Conservation (phyloP, 2,329 filamentous ascomycete genomes). For the Pezicula carpinea region DNA sequence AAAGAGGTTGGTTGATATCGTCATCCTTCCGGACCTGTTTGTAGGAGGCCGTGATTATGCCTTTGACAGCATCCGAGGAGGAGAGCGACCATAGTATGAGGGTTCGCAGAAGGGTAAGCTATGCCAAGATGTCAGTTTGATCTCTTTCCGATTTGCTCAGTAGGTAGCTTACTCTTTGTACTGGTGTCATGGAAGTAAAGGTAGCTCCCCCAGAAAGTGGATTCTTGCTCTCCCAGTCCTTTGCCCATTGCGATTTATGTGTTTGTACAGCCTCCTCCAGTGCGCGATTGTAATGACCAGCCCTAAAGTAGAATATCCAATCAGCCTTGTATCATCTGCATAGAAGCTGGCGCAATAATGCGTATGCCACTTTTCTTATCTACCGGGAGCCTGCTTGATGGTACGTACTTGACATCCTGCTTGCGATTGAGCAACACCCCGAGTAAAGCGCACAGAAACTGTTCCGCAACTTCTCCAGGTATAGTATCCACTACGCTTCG, state of each 20-base stretch:
- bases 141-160: background rate
- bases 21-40: conserved; percentile 79
- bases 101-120: conserved; percentile 80
- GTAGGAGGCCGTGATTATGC: conserved; percentile 81
- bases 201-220: conserved; percentile 75
- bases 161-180: conserved; percentile 63
- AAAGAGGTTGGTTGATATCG: conserved; percentile 77
- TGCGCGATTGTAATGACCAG: conserved; percentile 87
- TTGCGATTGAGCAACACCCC: conserved; percentile 91
- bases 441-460: conserved; percentile 83
- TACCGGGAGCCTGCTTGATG: background rate
- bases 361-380: background rate
- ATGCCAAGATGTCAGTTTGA: conserved; percentile 12
- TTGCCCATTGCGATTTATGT: conserved; percentile 85
- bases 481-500: conserved; percentile 71
- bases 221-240: conserved; percentile 76
- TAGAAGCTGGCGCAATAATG: background rate
- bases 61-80: conserved; percentile 78
- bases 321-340: conserved; percentile 9
- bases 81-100: conserved; percentile 85
- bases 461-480: conserved; percentile 81
- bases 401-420: conserved; percentile 92
- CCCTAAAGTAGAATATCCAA: conserved; percentile 46
- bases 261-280: conserved; percentile 87
- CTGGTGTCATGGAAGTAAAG: conserved; percentile 78